phyloP scores from a whole-genome alignment of 371 early-diverging fungal species.

The Circinella umbellata region DNA sequence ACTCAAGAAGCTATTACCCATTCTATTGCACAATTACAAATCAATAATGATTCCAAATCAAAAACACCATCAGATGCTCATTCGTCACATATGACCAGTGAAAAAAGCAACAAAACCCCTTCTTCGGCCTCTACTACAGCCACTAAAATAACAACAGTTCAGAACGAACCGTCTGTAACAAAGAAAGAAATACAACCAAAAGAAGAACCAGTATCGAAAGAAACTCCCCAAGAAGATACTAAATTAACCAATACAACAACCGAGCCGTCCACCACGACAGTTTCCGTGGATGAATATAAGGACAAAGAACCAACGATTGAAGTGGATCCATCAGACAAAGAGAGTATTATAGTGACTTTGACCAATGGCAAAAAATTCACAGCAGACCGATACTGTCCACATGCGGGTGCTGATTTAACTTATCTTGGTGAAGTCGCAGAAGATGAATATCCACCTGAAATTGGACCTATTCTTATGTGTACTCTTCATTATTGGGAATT shows the following conservation, averaged over 20 bases:
- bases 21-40: constrained; percentile 5
- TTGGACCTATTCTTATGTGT: constrained; percentile 51
- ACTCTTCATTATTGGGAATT: constrained; percentile 57
- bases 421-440: constrained; percentile 44
- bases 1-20: neutral
- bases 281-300: constrained; percentile 18
- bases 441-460: constrained; percentile 51
- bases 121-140: too few species aligned
- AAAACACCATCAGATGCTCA: neutral
- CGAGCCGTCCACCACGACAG: neutral
- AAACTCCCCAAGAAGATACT: too few species aligned
- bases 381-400: constrained; percentile 58
- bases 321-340: constrained; percentile 44
- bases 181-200: neutral
- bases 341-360: constrained; percentile 46
- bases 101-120: neutral
- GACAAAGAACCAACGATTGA: constrained; percentile 31
- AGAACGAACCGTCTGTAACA: constrained; percentile 1
- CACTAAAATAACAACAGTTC: neutral
- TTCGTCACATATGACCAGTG: neutral
- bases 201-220: too few species aligned
- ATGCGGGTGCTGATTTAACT: constrained; percentile 53
- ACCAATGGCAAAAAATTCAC: constrained; percentile 43
- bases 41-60: neutral
- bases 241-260: neutral